phyloP scores from a whole-genome alignment of 257 asterid species.

The Solanum arcanum region DNA sequence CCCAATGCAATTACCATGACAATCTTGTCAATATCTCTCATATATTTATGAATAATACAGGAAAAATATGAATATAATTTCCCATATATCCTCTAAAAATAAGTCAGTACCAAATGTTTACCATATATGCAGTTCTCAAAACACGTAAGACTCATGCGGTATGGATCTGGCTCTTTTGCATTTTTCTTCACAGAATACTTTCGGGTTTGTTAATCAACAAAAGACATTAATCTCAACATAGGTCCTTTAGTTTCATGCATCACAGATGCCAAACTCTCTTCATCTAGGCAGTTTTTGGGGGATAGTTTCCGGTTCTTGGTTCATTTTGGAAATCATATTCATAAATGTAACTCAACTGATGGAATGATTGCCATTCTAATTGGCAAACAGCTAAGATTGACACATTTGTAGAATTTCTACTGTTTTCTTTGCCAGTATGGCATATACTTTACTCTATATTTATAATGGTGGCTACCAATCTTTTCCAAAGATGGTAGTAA shows the following conservation, averaged over 20 bases:
- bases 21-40: background rate
- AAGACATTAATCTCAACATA: background rate
- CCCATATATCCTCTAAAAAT: background rate
- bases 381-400: background rate
- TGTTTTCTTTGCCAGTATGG: background rate
- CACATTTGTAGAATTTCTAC: background rate
- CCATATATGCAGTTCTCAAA: background rate
- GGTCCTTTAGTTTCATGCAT: no score
- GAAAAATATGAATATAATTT: background rate
- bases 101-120: background rate
- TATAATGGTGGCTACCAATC: background rate
- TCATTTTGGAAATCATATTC: background rate
- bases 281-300: background rate
- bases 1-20: background rate
- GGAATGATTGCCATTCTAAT: background rate
- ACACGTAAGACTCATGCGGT: background rate
- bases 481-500: background rate
- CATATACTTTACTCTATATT: background rate
- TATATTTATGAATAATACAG: background rate
- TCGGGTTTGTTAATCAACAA: background rate
- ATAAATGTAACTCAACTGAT: background rate
- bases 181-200: background rate
- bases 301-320: background rate
- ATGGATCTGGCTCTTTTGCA: background rate
- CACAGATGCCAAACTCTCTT: background rate